A percentile compares a stretch with the other conserved stretches of the same genome.
phyloP scores from a whole-genome alignment of 495 filamentous ascomycete genomes.

The Xylaria bambusicola region DNA sequence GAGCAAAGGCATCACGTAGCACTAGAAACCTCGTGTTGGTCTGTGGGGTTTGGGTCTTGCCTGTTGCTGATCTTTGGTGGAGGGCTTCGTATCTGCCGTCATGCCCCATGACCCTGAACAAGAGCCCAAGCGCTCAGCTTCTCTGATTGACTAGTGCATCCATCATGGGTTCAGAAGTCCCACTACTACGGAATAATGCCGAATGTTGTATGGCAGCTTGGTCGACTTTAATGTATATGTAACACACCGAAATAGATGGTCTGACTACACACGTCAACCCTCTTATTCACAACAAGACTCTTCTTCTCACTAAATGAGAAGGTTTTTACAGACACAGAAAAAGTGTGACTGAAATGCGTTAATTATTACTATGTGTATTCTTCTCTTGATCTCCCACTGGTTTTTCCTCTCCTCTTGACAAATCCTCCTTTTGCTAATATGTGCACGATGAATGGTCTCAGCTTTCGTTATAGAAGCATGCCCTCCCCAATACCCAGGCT shows the following conservation, averaged over 20 bases:
- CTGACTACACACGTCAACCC: too few species aligned
- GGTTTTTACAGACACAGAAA: background rate
- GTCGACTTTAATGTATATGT: background rate
- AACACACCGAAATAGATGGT: too few species aligned
- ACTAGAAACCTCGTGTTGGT: background rate
- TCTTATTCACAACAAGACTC: too few species aligned
- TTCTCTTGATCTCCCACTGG: conserved; percentile 1
- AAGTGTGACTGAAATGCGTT: background rate
- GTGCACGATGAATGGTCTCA: conserved; percentile 5
- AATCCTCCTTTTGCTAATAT: conserved; percentile 2
- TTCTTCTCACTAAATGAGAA: too few species aligned
- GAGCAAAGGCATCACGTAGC: background rate
- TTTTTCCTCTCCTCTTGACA: background rate
- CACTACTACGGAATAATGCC: background rate
- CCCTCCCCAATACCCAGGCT: background rate
- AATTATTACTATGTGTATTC: conserved; percentile 15
- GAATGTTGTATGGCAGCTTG: background rate
- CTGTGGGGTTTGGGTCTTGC: conserved; percentile 9
- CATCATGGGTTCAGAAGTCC: background rate
- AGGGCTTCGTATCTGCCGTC: conserved; percentile 16
- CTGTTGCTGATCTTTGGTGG: conserved; percentile 13
- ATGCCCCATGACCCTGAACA: conserved; percentile 6
- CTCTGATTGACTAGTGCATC: background rate
- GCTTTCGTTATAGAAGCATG: conserved; percentile 9
- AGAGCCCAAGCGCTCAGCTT: conserved; percentile 1